These are phyloP conservation scores for Wickerhamomyces mucosus DNA, from an alignment of 805 yeast genomes.

Conservation along the genomic window DNA sequence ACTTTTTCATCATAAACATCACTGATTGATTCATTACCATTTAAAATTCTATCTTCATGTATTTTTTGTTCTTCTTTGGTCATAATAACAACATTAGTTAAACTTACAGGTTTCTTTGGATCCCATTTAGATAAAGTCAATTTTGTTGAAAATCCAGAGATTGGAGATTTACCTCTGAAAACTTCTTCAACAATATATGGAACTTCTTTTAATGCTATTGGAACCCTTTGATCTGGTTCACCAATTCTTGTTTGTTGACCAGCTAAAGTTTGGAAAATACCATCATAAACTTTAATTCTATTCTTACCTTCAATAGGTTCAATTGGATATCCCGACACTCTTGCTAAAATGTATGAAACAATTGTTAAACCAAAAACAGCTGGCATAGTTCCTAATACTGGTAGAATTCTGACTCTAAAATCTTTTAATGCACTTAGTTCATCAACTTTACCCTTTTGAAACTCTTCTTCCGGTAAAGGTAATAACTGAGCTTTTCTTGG, in stretches of 20 bases:
- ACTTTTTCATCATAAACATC: slow-evolving; percentile 59
- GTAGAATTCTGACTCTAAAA: slow-evolving; percentile 89
- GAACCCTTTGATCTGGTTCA: slow-evolving; percentile 62
- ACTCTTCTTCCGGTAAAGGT: slow-evolving; percentile 78
- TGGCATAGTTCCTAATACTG: slow-evolving; percentile 95
- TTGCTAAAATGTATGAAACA: slow-evolving; percentile 74
- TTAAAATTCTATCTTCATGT: slow-evolving; percentile 71
- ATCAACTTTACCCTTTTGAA: slow-evolving; percentile 72
- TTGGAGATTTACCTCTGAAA: slow-evolving; percentile 84
- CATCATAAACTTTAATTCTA: slow-evolving; percentile 77
- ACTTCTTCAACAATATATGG: slow-evolving; percentile 85
- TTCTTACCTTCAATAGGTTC: slow-evolving; percentile 90
- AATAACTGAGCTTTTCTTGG: slow-evolving; percentile 83
- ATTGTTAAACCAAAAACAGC: slow-evolving; percentile 90
- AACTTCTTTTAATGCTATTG: slow-evolving; percentile 61
- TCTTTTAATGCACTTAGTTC: slow-evolving; percentile 81
- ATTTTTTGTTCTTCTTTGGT: slow-evolving; percentile 76
- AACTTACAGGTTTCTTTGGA: slow-evolving; percentile 48
- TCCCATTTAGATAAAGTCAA: slow-evolving; percentile 83
- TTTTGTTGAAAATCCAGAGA: slow-evolving; percentile 74
- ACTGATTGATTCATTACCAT: slow-evolving; percentile 51
- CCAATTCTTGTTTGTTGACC: slow-evolving; percentile 83
- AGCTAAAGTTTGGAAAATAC: slow-evolving; percentile 70
- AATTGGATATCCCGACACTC: slow-evolving; percentile 78
- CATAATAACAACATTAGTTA: slow-evolving; percentile 79